These are phyloP conservation scores for Wickerhamiella australiensis DNA, from an alignment of 805 yeast species.

Conservation along the genomic window DNA sequence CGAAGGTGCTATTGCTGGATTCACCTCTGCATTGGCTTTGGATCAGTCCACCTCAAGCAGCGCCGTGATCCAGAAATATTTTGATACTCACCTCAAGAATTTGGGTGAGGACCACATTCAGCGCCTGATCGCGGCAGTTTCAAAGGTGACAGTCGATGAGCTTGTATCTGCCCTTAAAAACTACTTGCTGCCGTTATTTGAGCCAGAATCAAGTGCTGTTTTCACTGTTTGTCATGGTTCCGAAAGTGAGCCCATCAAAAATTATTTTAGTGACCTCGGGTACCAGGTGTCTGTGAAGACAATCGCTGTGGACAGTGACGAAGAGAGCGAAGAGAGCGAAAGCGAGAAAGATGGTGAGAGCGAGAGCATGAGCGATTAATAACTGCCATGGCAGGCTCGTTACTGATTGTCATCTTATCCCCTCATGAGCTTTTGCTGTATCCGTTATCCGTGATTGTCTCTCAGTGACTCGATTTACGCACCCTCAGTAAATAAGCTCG, in stretches of 20 bases:
- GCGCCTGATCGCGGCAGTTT: slow-evolving; percentile 41
- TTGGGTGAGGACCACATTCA: slow-evolving; percentile 58
- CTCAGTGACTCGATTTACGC: no score
- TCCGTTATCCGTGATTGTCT: no score
- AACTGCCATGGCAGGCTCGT: no score
- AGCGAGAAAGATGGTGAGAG: slow-evolving; percentile 4
- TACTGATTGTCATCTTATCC: no score
- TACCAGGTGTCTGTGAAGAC: slow-evolving; percentile 51
- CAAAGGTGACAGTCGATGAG: slow-evolving; percentile 40
- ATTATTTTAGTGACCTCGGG: slow-evolving; percentile 41
- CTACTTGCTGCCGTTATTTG: slow-evolving; percentile 57
- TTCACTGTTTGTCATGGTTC: slow-evolving; percentile 68
- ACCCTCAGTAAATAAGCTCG: no score
- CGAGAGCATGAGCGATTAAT: background rate
- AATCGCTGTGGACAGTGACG: slow-evolving; percentile 30
- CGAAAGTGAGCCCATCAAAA: slow-evolving; percentile 37
- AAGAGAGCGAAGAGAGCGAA: slow-evolving; percentile 18
- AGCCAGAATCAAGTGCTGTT: slow-evolving; percentile 41
- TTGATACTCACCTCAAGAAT: slow-evolving; percentile 51
- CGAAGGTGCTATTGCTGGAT: slow-evolving; percentile 62
- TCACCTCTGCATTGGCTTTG: slow-evolving; percentile 61
- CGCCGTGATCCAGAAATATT: slow-evolving; percentile 55
- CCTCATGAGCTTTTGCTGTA: no score
- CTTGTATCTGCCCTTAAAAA: slow-evolving; percentile 35
- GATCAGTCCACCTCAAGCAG: slow-evolving; percentile 50